Evolutionary conservation across 306 rosid species (phyloP).

Genomic region (Glycine soja): DNA sequence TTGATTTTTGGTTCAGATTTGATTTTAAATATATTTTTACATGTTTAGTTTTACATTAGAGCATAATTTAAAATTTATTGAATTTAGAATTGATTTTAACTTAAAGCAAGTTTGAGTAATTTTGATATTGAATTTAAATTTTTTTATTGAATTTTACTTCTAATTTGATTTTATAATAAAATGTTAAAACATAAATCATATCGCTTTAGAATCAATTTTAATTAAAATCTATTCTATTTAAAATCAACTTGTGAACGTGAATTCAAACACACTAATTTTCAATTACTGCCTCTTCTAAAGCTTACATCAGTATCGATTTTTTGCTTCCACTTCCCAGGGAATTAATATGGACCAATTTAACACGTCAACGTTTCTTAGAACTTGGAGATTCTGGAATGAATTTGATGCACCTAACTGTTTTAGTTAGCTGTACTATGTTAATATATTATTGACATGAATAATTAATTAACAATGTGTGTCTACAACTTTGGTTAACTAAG

Average conservation of each 20-base stretch:
- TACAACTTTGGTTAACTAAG: background rate
- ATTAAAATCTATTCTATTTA: background rate
- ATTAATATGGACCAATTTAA: conserved; percentile 1
- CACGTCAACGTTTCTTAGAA: background rate
- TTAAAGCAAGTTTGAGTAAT: too few relatives aligned
- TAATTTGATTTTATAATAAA: too few relatives aligned
- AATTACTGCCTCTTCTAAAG: background rate
- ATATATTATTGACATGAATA: background rate
- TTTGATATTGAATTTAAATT: too few relatives aligned
- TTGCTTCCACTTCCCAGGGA: background rate
- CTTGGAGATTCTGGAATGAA: background rate
- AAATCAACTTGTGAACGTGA: background rate
- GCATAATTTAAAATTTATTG: too few relatives aligned
- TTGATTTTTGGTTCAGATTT: too few relatives aligned
- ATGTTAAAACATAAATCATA: too few relatives aligned
- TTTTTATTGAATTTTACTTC: too few relatives aligned
- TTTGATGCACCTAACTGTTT: background rate
- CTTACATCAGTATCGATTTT: background rate
- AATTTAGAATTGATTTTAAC: too few relatives aligned
- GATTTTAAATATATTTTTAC: too few relatives aligned
- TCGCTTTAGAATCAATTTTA: background rate
- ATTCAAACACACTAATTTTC: background rate
- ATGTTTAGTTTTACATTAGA: too few relatives aligned
- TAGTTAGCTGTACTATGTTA: background rate
- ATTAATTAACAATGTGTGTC: background rate